Evolutionary conservation across 2,329 filamentous ascomycete genomes (phyloP).

Genomic region (Xylaria digitata): DNA sequence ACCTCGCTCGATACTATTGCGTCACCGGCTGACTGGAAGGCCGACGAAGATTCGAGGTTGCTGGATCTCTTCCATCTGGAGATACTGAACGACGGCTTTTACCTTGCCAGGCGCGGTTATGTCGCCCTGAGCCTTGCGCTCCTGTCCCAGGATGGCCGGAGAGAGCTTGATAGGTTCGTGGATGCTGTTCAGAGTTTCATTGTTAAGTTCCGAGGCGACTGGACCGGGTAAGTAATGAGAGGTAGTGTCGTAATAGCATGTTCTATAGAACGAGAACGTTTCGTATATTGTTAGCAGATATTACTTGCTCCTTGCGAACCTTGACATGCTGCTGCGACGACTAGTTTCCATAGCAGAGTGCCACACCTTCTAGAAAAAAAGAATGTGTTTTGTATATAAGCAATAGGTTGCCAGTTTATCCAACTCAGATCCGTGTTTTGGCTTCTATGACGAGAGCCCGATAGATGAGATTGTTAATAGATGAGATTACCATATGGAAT

Average conservation of each 20-base stretch:
- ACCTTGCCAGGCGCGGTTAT: slow-evolving; percentile 56
- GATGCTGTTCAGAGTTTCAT: slow-evolving; percentile 52
- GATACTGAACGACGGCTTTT: slow-evolving; percentile 59
- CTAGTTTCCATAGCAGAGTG: background rate
- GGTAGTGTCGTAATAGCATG: too few species aligned
- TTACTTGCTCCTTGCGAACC: background rate
- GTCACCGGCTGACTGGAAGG: slow-evolving; percentile 33
- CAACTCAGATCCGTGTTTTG: too few species aligned
- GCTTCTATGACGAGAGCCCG: too few species aligned
- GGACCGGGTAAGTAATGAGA: slow-evolving; percentile 14
- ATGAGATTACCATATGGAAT: too few species aligned
- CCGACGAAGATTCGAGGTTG: slow-evolving; percentile 49
- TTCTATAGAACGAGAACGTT: background rate
- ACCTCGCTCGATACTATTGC: slow-evolving; percentile 46
- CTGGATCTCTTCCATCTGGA: slow-evolving; percentile 60
- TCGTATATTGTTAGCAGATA: background rate
- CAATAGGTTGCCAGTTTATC: too few species aligned
- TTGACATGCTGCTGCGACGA: background rate
- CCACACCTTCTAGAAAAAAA: too few species aligned
- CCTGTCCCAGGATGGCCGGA: slow-evolving; percentile 47
- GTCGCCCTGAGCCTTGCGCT: slow-evolving; percentile 56
- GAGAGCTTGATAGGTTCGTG: slow-evolving; percentile 56
- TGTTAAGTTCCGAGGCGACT: slow-evolving; percentile 21
- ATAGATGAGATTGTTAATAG: too few species aligned
- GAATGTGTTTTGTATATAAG: too few species aligned